Evolutionary conservation across 768 basidiomycete genomes (phyloP).

Genomic region (Termitomyces sp.): DNA sequence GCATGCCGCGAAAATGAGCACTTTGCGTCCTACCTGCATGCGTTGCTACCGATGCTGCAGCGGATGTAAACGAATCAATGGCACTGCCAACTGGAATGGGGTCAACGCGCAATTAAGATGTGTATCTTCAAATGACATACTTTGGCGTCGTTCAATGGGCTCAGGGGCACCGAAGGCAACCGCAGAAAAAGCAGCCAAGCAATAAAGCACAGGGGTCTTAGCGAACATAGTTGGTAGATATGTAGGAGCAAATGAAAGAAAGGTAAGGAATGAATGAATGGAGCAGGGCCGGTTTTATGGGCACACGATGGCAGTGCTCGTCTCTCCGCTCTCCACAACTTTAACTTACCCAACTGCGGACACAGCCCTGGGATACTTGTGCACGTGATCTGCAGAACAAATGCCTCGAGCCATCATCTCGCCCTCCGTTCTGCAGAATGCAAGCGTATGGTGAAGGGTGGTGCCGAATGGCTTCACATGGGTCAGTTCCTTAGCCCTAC

Average conservation of each 20-base stretch:
- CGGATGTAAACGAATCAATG: conserved; percentile 32
- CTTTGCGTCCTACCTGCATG: conserved; percentile 19
- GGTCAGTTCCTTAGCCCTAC: conserved; percentile 37
- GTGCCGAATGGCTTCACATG: conserved; percentile 99
- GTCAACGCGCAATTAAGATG: neutral
- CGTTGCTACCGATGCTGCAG: conserved; percentile 22
- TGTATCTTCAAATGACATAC: conserved; percentile 22
- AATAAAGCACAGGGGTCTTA: conserved; percentile 27
- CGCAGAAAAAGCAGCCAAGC: conserved; percentile 29
- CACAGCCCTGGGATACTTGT: neutral
- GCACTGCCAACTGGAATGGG: conserved; percentile 27
- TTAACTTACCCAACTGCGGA: neutral
- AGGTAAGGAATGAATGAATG: conserved; percentile 8
- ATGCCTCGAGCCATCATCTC: conserved; percentile 94
- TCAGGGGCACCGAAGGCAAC: conserved; percentile 30
- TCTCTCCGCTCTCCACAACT: too few relatives aligned
- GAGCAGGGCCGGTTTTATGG: neutral
- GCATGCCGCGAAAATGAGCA: neutral
- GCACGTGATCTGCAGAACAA: neutral
- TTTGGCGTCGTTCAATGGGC: conserved; percentile 32
- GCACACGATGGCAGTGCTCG: neutral
- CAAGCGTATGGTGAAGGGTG: conserved; percentile 90
- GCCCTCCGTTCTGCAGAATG: conserved; percentile 95
- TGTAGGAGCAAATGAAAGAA: neutral
- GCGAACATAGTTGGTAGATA: conserved; percentile 30